A percentile compares a stretch with the other conserved stretches of the same genome.
Conservation (phyloP, 306 rosid genomes). For the Inga oerstediana region DNA sequence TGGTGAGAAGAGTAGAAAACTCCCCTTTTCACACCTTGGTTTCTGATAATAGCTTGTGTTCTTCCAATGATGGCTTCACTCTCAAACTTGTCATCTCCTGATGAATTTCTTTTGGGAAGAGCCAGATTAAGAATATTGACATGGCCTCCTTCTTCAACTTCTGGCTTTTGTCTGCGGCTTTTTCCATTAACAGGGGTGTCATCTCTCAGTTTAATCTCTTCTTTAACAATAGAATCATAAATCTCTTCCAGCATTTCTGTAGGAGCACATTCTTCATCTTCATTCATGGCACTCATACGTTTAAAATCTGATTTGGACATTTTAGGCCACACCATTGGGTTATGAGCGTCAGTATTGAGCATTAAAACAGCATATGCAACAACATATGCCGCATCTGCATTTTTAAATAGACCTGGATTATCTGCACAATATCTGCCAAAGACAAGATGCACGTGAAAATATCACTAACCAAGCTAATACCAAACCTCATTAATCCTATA, state of each 20-base stretch:
- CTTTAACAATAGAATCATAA: constrained; percentile 87
- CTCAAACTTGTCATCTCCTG: constrained; percentile 76
- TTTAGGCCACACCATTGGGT: constrained; percentile 99
- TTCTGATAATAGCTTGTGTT: constrained; percentile 89
- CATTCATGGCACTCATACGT: constrained; percentile 85
- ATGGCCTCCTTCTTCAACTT: constrained; percentile 89
- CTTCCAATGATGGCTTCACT: constrained; percentile 91
- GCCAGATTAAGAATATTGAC: constrained; percentile 94
- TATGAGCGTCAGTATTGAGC: constrained; percentile 98
- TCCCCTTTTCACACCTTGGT: constrained; percentile 81
- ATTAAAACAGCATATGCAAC: constrained; percentile 96
- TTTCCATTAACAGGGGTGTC: constrained; percentile 61
- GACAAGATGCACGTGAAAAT: constrained; percentile 34
- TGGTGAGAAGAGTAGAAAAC: constrained; percentile 88
- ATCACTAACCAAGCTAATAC: constrained; percentile 35
- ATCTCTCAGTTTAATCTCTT: constrained; percentile 94
- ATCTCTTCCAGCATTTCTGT: constrained; percentile 88
- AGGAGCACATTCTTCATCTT: constrained; percentile 90
- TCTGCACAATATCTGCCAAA: constrained; percentile 94
- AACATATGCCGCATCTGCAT: constrained; percentile 98
- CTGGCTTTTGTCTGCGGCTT: constrained; percentile 68
- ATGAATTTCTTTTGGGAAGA: constrained; percentile 75
- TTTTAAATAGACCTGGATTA: constrained; percentile 90
- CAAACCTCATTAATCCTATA: constrained; percentile 16
- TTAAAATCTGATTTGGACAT: constrained; percentile 93